Conservation (phyloP, 2,329 filamentous ascomycete genomes). For the Furcasterigmium sp. region DNA sequence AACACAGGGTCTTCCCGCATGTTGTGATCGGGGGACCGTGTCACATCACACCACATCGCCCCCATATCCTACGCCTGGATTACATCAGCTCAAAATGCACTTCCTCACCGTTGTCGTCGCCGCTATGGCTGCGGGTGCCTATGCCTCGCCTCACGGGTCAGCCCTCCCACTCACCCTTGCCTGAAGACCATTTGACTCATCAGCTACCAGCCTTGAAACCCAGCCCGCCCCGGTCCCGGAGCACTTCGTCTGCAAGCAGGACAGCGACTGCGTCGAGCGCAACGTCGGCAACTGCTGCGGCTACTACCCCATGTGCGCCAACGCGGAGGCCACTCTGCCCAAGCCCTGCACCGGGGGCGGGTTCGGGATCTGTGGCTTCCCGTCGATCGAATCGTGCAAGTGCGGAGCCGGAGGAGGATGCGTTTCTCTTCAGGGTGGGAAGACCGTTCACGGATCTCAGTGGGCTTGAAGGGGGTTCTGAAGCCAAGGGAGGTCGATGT, state of each 20-base stretch:
- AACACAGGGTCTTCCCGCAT: background rate
- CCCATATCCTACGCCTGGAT: background rate
- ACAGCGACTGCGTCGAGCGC: conserved; percentile 7
- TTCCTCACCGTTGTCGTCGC: background rate
- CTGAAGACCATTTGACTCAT: background rate
- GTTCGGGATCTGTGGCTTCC: conserved; percentile 7
- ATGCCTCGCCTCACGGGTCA: background rate
- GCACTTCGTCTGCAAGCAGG: conserved; percentile 2
- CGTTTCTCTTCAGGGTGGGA: conserved; percentile 4
- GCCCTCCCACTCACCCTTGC: conserved; percentile 14
- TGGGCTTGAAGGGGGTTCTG: background rate
- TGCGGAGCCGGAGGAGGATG: conserved; percentile 7
- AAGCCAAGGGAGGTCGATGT: no score
- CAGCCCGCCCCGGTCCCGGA: background rate
- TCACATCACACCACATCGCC: background rate
- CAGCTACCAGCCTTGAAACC: background rate
- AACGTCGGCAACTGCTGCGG: conserved; percentile 12
- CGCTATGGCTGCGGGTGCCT: background rate
- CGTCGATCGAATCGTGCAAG: conserved; percentile 6
- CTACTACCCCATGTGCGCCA: conserved; percentile 9
- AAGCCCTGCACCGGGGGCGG: conserved; percentile 6
- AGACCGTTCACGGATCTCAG: background rate
- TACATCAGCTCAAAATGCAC: conserved; percentile 6
- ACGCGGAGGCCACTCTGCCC: conserved; percentile 4
- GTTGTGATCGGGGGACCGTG: background rate